Percentiles rank a stretch among this genome's conserved stretches.
Evolutionary conservation across 2,329 filamentous ascomycete genomes (phyloP).

Genomic region (Talaromyces verruculosus): DNA sequence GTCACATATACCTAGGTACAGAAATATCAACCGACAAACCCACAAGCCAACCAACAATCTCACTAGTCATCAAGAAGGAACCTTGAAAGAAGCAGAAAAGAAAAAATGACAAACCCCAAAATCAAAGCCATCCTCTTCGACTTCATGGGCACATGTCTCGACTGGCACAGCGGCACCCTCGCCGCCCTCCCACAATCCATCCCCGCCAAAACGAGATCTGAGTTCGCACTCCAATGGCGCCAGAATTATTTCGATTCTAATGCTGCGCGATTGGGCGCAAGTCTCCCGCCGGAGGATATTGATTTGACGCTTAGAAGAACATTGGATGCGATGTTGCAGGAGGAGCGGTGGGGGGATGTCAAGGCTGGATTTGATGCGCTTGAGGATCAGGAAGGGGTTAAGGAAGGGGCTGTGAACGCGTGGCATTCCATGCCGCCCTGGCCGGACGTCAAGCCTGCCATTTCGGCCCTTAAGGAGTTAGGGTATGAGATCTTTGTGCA

Average conservation of each 20-base stretch:
- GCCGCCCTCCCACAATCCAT: slow-evolving; percentile 38
- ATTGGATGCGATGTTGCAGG: slow-evolving; percentile 41
- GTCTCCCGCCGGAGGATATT: slow-evolving; percentile 33
- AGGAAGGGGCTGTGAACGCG: slow-evolving; percentile 33
- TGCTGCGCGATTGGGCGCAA: slow-evolving; percentile 10
- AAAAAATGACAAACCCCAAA: slow-evolving; percentile 19
- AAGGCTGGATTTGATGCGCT: not conserved
- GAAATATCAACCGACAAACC: not conserved
- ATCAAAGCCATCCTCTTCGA: slow-evolving; percentile 57
- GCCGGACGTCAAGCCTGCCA: slow-evolving; percentile 51
- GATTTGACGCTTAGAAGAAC: slow-evolving; percentile 51
- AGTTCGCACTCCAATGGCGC: slow-evolving; percentile 20
- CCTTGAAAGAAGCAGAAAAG: too few relatives aligned
- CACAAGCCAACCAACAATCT: too few relatives aligned
- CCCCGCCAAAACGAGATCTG: slow-evolving; percentile 33
- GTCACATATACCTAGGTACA: not conserved
- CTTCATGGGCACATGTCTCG: slow-evolving; percentile 60
- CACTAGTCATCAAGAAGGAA: not conserved
- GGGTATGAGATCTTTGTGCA: slow-evolving; percentile 51
- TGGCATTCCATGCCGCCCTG: slow-evolving; percentile 56
- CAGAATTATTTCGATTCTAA: slow-evolving; percentile 20
- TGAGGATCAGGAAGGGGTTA: slow-evolving; percentile 5
- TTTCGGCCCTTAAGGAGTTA: slow-evolving; percentile 40
- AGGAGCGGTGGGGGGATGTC: slow-evolving; percentile 13
- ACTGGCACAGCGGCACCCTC: slow-evolving; percentile 53